Conservation (phyloP, 176 grass and related monocot genomes). For the Tuctoria greenei region DNA sequence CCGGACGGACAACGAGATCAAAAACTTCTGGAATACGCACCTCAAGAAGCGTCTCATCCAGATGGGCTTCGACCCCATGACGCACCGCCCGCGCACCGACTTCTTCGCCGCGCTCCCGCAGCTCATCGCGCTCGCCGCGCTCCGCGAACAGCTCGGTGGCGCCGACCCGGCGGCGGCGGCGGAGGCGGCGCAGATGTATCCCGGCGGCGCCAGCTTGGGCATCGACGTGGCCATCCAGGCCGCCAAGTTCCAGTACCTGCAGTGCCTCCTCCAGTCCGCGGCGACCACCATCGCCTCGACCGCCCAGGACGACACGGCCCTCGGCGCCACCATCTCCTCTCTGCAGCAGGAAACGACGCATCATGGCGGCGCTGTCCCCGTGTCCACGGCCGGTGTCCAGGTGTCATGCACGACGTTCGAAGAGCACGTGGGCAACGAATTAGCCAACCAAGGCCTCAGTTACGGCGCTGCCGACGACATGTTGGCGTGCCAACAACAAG, state of each 20-base stretch:
- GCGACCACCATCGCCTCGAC: slow-evolving; percentile 40
- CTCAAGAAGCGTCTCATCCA: slow-evolving; percentile 90
- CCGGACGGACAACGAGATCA: slow-evolving; percentile 87
- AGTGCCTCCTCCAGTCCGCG: slow-evolving; percentile 71
- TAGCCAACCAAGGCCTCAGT: slow-evolving; percentile 26
- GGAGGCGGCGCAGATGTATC: not conserved
- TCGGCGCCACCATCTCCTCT: slow-evolving; percentile 25
- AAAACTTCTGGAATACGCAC: slow-evolving; percentile 96
- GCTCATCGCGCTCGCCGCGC: slow-evolving; percentile 64
- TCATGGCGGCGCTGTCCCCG: not conserved
- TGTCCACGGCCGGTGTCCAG: slow-evolving; percentile 15
- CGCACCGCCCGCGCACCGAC: slow-evolving; percentile 76
- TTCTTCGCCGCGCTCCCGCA: slow-evolving; percentile 74
- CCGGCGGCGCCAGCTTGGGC: not conserved
- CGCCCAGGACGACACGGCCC: slow-evolving; percentile 13
- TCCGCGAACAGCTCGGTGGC: slow-evolving; percentile 49
- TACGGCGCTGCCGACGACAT: not conserved
- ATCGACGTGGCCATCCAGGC: slow-evolving; percentile 41
- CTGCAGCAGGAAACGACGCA: slow-evolving; percentile 24
- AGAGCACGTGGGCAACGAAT: slow-evolving; percentile 34
- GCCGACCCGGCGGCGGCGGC: not conserved
- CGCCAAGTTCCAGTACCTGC: slow-evolving; percentile 70
- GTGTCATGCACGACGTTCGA: slow-evolving; percentile 41
- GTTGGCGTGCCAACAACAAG: slow-evolving; percentile 11
- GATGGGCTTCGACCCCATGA: slow-evolving; percentile 97